Evolutionary conservation across 2,329 filamentous ascomycete species (phyloP).

Genomic region (Aspergillus fumigatiaffinis): DNA sequence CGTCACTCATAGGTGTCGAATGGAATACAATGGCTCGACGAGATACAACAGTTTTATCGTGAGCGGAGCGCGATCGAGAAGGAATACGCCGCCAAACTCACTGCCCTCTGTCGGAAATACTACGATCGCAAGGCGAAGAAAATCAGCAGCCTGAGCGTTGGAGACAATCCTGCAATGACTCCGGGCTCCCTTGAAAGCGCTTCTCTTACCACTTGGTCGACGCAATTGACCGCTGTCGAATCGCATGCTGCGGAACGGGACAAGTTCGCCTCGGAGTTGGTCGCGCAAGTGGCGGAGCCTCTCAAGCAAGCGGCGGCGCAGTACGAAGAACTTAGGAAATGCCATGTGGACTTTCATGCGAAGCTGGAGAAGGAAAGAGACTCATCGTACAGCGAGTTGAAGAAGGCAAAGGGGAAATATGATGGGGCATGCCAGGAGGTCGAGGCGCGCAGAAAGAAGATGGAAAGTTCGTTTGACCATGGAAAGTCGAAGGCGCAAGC

Average conservation of each 20-base stretch:
- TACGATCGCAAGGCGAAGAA: conserved; percentile 95
- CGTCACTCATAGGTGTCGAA: conserved; percentile 58
- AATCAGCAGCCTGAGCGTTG: conserved; percentile 81
- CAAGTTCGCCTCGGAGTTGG: conserved; percentile 71
- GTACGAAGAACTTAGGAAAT: conserved; percentile 90
- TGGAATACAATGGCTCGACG: conserved; percentile 91
- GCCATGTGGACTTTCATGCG: conserved; percentile 79
- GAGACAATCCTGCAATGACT: conserved; percentile 87
- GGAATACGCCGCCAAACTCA: conserved; percentile 89
- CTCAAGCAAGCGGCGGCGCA: conserved; percentile 68
- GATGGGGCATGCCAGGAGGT: conserved; percentile 91
- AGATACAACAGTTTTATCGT: conserved; percentile 95
- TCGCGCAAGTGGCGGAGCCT: conserved; percentile 79
- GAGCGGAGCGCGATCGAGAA: conserved; percentile 93
- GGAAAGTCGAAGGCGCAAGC: conserved; percentile 83
- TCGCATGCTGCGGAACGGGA: conserved; percentile 85
- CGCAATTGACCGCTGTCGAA: conserved; percentile 87
- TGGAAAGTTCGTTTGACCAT: conserved; percentile 83
- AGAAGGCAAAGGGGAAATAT: conserved; percentile 90
- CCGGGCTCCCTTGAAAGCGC: conserved; percentile 95
- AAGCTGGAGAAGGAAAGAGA: conserved; percentile 91
- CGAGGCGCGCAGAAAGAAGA: conserved; percentile 90
- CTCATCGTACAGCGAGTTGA: conserved; percentile 73
- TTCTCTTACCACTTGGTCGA: conserved; percentile 94
- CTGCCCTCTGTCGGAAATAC: conserved; percentile 87